Conservation (phyloP, 306 rosid genomes). For the Betula pendula region DNA sequence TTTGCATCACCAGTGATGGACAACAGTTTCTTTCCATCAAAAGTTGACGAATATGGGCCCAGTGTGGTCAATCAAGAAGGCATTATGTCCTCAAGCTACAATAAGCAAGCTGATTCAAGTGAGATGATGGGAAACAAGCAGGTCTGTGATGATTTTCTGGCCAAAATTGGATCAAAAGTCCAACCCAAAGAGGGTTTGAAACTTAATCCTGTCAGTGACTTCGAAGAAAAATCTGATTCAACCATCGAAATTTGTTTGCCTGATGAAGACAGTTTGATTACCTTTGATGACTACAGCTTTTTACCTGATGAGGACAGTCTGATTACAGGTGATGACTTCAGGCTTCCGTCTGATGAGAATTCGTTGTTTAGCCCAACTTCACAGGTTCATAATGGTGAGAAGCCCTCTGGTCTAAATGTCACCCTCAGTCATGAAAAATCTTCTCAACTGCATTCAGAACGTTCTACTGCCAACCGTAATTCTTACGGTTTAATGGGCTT, state of each 20-base stretch:
- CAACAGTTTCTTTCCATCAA: conserved; percentile 17
- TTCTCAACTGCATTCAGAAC: conserved; percentile 19
- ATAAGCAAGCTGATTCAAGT: conserved; percentile 16
- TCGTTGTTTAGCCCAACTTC: conserved; percentile 32
- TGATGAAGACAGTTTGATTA: conserved; percentile 60
- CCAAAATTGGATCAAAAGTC: conserved; percentile 3
- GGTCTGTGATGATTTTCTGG: conserved; percentile 9
- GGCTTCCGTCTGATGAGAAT: conserved; percentile 25
- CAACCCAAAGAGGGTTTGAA: conserved; percentile 27
- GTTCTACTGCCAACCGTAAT: conserved; percentile 9
- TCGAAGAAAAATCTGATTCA: conserved; percentile 27
- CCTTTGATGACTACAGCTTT: conserved; percentile 42
- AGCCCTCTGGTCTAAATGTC: conserved; percentile 30
- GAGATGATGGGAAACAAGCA: conserved; percentile 20
- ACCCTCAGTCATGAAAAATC: conserved; percentile 35
- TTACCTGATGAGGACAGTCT: conserved; percentile 26
- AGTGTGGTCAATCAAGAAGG: conserved; percentile 20
- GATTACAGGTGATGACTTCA: conserved; percentile 32
- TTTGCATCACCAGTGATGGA: conserved; percentile 17
- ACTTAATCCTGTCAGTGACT: conserved; percentile 21
- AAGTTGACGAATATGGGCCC: conserved; percentile 19
- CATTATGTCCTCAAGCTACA: conserved; percentile 9
- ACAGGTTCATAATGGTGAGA: conserved; percentile 32
- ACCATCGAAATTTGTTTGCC: conserved; percentile 42
- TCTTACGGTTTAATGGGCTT: conserved; percentile 12